Conservation (phyloP, 2,329 filamentous ascomycete species). For the Penicillium sp. region DNA sequence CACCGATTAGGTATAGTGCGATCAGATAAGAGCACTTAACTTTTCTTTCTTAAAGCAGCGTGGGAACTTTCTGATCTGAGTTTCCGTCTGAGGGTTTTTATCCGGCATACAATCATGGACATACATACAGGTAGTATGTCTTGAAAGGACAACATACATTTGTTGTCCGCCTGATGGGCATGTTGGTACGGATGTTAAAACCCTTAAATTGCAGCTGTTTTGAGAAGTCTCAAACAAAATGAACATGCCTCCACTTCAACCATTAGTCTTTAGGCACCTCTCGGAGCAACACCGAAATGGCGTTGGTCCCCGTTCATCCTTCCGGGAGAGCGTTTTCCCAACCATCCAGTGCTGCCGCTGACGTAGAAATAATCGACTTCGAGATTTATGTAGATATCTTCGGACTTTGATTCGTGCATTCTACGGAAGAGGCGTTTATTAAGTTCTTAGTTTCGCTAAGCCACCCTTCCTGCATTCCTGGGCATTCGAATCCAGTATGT, state of each 20-base stretch:
- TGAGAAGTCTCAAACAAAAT: neutral
- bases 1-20: neutral
- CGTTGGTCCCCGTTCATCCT: neutral
- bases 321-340: slow-evolving; percentile 1
- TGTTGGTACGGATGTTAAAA: neutral
- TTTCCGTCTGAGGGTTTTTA: neutral
- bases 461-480: neutral
- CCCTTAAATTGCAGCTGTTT: neutral
- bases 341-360: neutral
- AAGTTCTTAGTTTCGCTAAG: neutral
- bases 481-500: neutral
- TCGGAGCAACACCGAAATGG: neutral
- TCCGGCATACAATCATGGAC: neutral
- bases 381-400: neutral
- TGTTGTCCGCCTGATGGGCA: neutral
- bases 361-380: neutral
- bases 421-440: neutral
- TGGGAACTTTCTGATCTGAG: neutral
- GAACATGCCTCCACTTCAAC: neutral
- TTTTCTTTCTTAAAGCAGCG: neutral
- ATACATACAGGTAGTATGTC: too few relatives aligned
- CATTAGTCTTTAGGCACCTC: neutral
- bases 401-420: neutral
- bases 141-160: neutral
- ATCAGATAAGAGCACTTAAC: slow-evolving; percentile 3